Conservation (phyloP, 2,329 filamentous ascomycete species). For the Ramularia endophylla region DNA sequence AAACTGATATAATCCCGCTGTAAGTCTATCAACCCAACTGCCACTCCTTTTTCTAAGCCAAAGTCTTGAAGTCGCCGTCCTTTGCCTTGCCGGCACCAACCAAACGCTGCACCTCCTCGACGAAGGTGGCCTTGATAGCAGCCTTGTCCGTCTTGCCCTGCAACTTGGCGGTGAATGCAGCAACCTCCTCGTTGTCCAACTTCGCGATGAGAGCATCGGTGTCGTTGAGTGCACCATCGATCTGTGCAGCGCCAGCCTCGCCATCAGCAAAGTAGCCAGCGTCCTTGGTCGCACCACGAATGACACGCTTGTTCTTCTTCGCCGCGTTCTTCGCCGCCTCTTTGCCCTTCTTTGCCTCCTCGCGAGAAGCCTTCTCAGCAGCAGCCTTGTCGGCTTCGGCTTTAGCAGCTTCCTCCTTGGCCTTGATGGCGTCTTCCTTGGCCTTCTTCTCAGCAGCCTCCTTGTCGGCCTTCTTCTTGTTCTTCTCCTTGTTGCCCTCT, state of each 20-base stretch:
- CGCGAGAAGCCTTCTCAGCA: conserved; percentile 78
- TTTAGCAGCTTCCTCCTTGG: conserved; percentile 72
- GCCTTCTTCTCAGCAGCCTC: conserved; percentile 87
- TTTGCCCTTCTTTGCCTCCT: conserved; percentile 96
- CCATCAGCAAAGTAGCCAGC: conserved; percentile 83
- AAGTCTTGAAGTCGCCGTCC: conserved; percentile 69
- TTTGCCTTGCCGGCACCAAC: conserved; percentile 79
- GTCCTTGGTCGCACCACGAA: conserved; percentile 91
- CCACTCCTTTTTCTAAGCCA: conserved; percentile 17
- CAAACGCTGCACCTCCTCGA: conserved; percentile 69
- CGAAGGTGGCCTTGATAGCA: conserved; percentile 82
- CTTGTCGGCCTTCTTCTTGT: conserved; percentile 85
- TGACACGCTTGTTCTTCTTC: conserved; percentile 99
- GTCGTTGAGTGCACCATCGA: conserved; percentile 77
- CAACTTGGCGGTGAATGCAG: conserved; percentile 73
- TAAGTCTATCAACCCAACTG: too few species aligned
- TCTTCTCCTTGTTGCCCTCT: conserved; percentile 86
- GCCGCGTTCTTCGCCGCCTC: conserved; percentile 97
- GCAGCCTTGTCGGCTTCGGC: conserved; percentile 48
- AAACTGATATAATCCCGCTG: too few species aligned
- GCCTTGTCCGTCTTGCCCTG: conserved; percentile 68
- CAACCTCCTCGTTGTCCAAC: conserved; percentile 87
- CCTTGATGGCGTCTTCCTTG: conserved; percentile 75
- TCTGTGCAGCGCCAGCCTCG: conserved; percentile 68
- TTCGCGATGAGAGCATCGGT: conserved; percentile 83